Conservation (phyloP, 352 stramenopile genomes). For the Phytopythium vexans region DNA sequence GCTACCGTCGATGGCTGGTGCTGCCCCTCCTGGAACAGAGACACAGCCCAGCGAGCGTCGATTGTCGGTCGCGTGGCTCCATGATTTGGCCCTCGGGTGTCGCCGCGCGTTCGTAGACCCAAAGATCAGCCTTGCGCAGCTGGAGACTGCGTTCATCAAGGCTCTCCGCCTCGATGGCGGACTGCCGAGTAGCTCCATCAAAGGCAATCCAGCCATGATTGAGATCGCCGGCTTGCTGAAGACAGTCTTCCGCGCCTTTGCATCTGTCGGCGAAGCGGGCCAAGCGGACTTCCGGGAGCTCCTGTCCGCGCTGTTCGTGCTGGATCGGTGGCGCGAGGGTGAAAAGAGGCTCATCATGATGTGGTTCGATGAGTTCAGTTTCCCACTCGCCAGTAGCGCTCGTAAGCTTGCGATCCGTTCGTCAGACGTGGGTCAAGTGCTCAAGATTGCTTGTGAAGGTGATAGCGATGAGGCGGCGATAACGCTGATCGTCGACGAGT, state of each 20-base stretch:
- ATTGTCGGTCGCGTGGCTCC: slow-evolving; percentile 24
- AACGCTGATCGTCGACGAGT: slow-evolving; percentile 22
- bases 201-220: neutral
- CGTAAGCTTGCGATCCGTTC: slow-evolving; percentile 21
- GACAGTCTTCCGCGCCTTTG: slow-evolving; percentile 32
- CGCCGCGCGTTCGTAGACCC: slow-evolving; percentile 18
- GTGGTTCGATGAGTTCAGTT: slow-evolving; percentile 59
- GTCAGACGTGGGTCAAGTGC: slow-evolving; percentile 21
- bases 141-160: slow-evolving; percentile 30
- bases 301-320: slow-evolving; percentile 37
- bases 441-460: slow-evolving; percentile 35
- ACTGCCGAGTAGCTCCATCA: neutral
- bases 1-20: neutral
- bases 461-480: slow-evolving; percentile 35
- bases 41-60: neutral
- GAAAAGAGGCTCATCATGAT: slow-evolving; percentile 36
- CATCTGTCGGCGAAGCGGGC: slow-evolving; percentile 8
- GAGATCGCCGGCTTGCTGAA: slow-evolving; percentile 17
- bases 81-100: slow-evolving; percentile 29
- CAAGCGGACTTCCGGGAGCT: slow-evolving; percentile 45
- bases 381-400: slow-evolving; percentile 9
- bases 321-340: slow-evolving; percentile 49
- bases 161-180: slow-evolving; percentile 20
- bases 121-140: slow-evolving; percentile 30
- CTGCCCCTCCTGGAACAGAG: too few species aligned